phyloP scores from a whole-genome alignment of 225 moss, liverwort and hornwort species.

The Lunularia cruciata region DNA sequence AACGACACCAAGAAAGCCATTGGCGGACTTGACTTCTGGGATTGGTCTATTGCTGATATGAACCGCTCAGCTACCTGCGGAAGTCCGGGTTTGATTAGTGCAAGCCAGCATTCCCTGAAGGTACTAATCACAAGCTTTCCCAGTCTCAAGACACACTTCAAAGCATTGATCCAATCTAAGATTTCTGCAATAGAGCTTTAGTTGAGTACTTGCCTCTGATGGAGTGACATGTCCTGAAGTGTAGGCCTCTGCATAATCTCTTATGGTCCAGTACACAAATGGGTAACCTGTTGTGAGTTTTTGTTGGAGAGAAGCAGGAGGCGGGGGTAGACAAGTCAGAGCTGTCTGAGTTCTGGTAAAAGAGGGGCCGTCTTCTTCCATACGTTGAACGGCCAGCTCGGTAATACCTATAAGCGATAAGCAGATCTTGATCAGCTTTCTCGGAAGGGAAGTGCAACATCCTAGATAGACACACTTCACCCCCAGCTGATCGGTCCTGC shows the following conservation, averaged over 20 bases:
- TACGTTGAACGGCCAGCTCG: conserved; percentile 62
- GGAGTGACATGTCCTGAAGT: conserved; percentile 67
- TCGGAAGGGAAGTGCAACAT: not conserved
- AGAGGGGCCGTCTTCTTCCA: conserved; percentile 45
- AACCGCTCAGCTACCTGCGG: conserved; percentile 80
- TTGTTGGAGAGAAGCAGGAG: conserved; percentile 34
- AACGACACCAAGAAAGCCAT: conserved; percentile 85
- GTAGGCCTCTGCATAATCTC: conserved; percentile 87
- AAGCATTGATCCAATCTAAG: no score
- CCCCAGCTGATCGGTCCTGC: no score
- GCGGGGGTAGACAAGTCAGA: conserved; percentile 57
- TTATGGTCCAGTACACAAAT: conserved; percentile 80
- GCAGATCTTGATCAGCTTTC: not conserved
- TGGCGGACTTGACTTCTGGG: conserved; percentile 54
- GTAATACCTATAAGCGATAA: conserved; percentile 48
- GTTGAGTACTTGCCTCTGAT: conserved; percentile 54
- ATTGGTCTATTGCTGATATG: conserved; percentile 73
- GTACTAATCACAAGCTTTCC: no score
- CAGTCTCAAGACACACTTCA: not conserved
- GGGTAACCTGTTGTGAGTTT: conserved; percentile 44
- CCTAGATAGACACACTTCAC: no score
- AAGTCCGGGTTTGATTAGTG: no score
- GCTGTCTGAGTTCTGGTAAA: conserved; percentile 57
- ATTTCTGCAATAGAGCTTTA: not conserved
- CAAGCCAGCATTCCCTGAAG: no score